Base-by-base conservation (phyloP, 257 asterid genomes). In the Fraxinus excelsior region DNA sequence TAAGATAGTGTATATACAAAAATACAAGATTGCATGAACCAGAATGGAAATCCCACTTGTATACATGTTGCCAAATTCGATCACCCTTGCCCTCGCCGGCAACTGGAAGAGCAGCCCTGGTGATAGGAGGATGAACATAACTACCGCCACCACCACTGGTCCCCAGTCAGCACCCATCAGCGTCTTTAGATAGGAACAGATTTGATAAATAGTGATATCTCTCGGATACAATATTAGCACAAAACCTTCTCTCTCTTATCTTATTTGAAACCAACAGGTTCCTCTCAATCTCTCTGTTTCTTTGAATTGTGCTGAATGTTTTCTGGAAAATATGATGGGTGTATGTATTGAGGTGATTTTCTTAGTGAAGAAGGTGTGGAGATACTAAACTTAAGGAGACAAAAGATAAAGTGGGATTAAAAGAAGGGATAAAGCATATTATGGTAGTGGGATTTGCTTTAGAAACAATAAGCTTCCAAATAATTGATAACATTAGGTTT, bases 141-240 rank as follows among this genome's bases (percentile, higher is more conserved):
- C 94, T 86, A 91, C 98, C 26, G 97, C 98, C 72, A 91, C 97
- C 79, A 90, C 92, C 81, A 90, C 98, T 10, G 98, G 97, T 19
- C 98, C 97, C 97, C 97, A 91, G 68, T 94, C 97, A 0, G 85
- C 87, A 38, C 58, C 74, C 89, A 84, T 85, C 37, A 19, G 71
- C 71, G 10, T n/a, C 19, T 66, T 32, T 38, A 35, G 71, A 19
- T 51, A 51, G 21, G 21, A 51, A 19, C 23, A 51, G 23, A 51
- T 18, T 51, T 51, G 9, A 1, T 3, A 51, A 51, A 51, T 18
- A 35, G 1, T 35, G 38, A 35, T 35, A 35, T 6, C 38, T 35
- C 9, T 35, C 38, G 25, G 25, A 21, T 38, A 18, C 12, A 21
- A 35, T 16, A 10, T 16, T 51, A 26, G 31, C 25, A 40, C 12